Evolutionary conservation across 78 protist genomes (phyloP).

Genomic region (Dictyostelium capitatum): DNA sequence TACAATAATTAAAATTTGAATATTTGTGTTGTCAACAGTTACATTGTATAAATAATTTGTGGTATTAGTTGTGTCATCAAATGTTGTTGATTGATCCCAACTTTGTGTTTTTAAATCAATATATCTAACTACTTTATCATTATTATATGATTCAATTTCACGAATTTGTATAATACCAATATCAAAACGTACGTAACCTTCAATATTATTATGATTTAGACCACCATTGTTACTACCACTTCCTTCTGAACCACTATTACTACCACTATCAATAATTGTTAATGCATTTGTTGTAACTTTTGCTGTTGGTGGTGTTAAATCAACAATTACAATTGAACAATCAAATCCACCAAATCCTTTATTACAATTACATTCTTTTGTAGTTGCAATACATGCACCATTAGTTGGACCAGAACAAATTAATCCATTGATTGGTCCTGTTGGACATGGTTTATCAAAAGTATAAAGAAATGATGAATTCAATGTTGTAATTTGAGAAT

Average conservation of each 20-base stretch:
- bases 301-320: background rate
- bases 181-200: background rate
- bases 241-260: no score
- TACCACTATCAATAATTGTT: background rate
- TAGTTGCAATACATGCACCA: background rate
- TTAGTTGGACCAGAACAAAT: background rate
- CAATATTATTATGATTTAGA: no score
- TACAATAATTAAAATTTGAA: background rate
- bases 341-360: background rate
- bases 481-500: background rate
- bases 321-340: background rate
- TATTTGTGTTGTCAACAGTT: background rate
- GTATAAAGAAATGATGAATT: background rate
- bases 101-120: background rate
- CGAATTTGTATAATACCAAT: conserved; percentile 16
- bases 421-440: background rate
- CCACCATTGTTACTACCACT: no score
- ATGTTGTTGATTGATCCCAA: background rate
- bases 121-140: background rate
- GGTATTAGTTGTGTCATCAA: background rate
- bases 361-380: background rate
- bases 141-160: background rate
- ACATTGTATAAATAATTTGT: background rate
- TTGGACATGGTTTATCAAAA: background rate
- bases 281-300: background rate